Base-by-base conservation (phyloP, 176 grass and related monocot genomes). In the Cenchrus fungigraminus region DNA sequence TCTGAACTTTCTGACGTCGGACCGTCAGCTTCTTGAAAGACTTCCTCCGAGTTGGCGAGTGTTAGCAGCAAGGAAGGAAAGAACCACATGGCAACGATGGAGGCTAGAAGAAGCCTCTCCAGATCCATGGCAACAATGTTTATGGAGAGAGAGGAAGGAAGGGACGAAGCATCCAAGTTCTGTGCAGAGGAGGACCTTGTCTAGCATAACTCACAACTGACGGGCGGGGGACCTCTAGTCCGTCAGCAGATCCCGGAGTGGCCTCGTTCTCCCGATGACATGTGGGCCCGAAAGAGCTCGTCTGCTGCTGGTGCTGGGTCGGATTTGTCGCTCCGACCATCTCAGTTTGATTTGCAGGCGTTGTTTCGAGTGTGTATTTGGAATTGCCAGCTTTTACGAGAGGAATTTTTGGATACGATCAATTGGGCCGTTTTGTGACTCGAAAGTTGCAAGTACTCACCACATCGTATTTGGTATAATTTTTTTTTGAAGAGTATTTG, bases 121-220 rank as follows among this genome's bases (percentile, higher is more conserved):
- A 70, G 54, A 80, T 49, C 86, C 89, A 90, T 90, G 19, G 80
- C 31, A 49, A 55, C 62, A 40, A 31, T 20, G 64, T 76, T 63
- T 44, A 25, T 65, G 65, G 84, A 54, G 89, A 40, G 37, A 40
- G 37, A 40, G 44, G 73, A 80, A 75, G 80, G 80, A 80, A 75
- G 75, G 8, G 74, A 65, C 84, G 58, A 49, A 9, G 45, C 20
- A 52, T 63, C 28, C 78, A 40, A 34, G 45, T 37, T 49, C 16
- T 70, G 77, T 9, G 52, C 22, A 56, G 82, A 74, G 43, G 25
- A 74, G 6, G 8, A n/a, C 7, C 8, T 43, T 14, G 43, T 9
- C 9, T 9, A 62, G n/a, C 28, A 56, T 71, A 50, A 71, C 61
- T 53, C 7, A 1, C 4, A 14, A 20, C 42, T 82, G 85, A 57